A percentile compares a stretch with the other conserved stretches of the same genome.
These are phyloP conservation scores for Gynochthodes officinalis DNA, from an alignment of 257 asterid species.

Conservation along the genomic window DNA sequence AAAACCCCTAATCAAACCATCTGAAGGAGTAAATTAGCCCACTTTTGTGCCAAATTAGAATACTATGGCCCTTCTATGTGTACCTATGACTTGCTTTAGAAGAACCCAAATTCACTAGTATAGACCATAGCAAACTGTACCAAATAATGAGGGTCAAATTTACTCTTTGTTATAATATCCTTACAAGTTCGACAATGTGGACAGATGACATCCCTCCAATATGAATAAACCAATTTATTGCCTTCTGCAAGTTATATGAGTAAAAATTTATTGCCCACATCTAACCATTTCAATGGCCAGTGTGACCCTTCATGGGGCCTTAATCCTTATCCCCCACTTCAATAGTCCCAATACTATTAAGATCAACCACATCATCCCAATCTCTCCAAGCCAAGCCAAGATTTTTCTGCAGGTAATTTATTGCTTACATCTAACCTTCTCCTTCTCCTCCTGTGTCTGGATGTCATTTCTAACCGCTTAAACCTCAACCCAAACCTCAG, in stretches of 20 bases:
- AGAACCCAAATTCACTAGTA: background rate
- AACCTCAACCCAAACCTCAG: conserved; percentile 5
- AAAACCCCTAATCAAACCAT: no score
- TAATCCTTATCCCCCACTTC: background rate
- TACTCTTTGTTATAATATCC: background rate
- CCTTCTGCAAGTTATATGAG: background rate
- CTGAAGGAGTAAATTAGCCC: no score
- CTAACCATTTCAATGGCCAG: conserved; percentile 2
- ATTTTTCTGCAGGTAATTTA: conserved; percentile 3
- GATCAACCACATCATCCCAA: no score
- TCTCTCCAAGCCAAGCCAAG: no score
- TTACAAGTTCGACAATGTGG: background rate
- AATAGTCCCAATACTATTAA: no score
- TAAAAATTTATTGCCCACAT: conserved; percentile 16
- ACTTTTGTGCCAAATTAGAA: no score
- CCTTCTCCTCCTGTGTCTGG: no score
- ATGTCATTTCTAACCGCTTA: conserved; percentile 3
- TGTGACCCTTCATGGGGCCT: no score
- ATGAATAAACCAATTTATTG: conserved; percentile 7
- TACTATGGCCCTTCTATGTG: no score
- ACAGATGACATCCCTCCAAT: background rate
- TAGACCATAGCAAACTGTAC: background rate
- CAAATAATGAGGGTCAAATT: conserved; percentile 11
- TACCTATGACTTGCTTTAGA: no score
- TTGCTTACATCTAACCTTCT: conserved; percentile 11